Conservation (phyloP, 1,284 basidiomycete species). For the Ceratobasidium sp. region DNA sequence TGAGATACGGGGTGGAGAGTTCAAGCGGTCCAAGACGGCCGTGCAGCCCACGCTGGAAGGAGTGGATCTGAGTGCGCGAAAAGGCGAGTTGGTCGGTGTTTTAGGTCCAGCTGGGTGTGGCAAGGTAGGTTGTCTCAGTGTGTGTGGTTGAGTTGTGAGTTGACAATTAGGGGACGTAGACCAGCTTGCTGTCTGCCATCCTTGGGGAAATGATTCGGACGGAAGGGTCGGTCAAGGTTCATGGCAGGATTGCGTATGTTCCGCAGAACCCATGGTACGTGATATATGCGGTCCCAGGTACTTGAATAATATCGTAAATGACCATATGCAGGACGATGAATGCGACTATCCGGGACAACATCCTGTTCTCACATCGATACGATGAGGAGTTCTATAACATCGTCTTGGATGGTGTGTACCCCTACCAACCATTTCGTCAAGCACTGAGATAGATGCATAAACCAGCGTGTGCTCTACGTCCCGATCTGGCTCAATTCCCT, state of each 20-base stretch:
- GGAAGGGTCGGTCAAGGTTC: conserved; percentile 79
- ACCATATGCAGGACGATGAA: conserved; percentile 75
- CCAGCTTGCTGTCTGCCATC: conserved; percentile 78
- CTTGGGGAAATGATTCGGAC: conserved; percentile 89
- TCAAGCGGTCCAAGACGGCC: conserved; percentile 76
- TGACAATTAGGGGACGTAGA: conserved; percentile 59
- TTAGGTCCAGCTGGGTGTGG: conserved; percentile 94
- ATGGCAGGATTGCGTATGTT: conserved; percentile 86
- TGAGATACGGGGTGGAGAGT: conserved; percentile 78
- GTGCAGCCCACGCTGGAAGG: conserved; percentile 77
- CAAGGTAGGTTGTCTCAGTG: conserved; percentile 70
- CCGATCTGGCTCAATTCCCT: conserved; percentile 81
- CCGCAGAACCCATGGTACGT: conserved; percentile 88
- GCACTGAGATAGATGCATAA: background rate
- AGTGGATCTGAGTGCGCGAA: conserved; percentile 80
- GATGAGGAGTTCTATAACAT: too few relatives aligned
- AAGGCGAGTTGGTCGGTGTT: conserved; percentile 88
- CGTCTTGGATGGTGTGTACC: conserved; percentile 73
- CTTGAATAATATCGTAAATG: background rate
- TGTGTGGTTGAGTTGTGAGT: background rate
- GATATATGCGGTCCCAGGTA: background rate
- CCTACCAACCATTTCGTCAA: background rate
- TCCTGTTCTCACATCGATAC: conserved; percentile 89
- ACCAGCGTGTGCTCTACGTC: conserved; percentile 84
- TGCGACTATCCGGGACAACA: conserved; percentile 87